Evolutionary conservation across 768 basidiomycete species (phyloP), one percentile per base, ranked within the genome.

Genomic region (Mycena vitilis): DNA sequence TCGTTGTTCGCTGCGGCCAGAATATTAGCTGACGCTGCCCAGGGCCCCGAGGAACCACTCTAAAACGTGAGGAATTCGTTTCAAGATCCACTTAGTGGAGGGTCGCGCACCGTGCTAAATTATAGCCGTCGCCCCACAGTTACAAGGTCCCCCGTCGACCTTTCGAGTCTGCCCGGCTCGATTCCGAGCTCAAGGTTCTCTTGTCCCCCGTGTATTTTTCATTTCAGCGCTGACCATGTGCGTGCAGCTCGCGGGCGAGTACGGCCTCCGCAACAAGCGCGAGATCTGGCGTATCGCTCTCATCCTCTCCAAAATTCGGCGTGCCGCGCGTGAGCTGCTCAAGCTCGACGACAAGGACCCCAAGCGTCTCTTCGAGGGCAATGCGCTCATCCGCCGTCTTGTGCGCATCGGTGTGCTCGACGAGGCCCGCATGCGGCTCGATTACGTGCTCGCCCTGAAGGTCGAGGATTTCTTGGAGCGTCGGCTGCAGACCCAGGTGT

Each of bases 401-500:
- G 97, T 99, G 66, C 96, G 98, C 77, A 98, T 99, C 77, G 98
- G 98, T 88, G 98, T 99, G 87, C 93, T 99, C 82, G 98, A 99
- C 81, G 98, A 99, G 87, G 83, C 89, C 72, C 93, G 96, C 82
- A 99, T 99, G 98, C 91, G 97, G 82, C 94, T 99, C 84, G 98
- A 99, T 93, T 99, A 99, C 91, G 98, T 99, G 87, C 87, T 99
- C 82, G 98, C 97, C 61, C 86, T 99, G 76, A 99, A 98, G 87
- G 91, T 98, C 76, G 98, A 99, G 83, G 98, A 99, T 84, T 99
- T 99, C 92, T 93, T 99, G 92, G 98, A 99, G 88, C 89, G 98
- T 77, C 86, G 98, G 75, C 84, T 99, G 79, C 98, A 99, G 85
- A 99, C 98, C 47, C 98, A 99, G 86, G 98, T 99, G 76, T 99